Evolutionary conservation across 805 yeast species (phyloP).

Genomic region (Kodamaea neixiangensis): DNA sequence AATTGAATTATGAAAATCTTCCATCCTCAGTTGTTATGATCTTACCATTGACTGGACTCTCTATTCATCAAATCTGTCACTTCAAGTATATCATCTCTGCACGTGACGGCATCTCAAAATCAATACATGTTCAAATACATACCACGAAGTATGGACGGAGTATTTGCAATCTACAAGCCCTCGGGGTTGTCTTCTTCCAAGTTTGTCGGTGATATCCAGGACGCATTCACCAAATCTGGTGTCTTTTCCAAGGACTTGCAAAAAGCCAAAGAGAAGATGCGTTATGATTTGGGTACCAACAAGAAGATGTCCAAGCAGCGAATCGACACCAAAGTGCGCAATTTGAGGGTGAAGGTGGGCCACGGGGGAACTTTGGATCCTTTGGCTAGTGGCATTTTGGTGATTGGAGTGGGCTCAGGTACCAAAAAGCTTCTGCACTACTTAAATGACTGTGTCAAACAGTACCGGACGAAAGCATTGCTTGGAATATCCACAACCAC

Average conservation of each 20-base stretch:
- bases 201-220: constrained; percentile 66
- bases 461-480: constrained; percentile 80
- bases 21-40: too few species aligned
- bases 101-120: neutral
- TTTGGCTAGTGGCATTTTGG: constrained; percentile 89
- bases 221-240: constrained; percentile 57
- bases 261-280: constrained; percentile 49
- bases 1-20: too few species aligned
- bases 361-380: constrained; percentile 99
- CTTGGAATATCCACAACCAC: constrained; percentile 92
- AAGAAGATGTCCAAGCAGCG: constrained; percentile 46
- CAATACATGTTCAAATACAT: neutral
- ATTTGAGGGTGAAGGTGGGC: constrained; percentile 80
- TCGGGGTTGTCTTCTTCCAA: constrained; percentile 79
- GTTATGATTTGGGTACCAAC: constrained; percentile 38
- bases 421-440: constrained; percentile 78
- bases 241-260: constrained; percentile 57
- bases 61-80: too few species aligned
- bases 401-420: constrained; percentile 90
- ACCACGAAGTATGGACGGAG: constrained; percentile 70
- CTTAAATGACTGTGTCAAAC: constrained; percentile 72
- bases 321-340: constrained; percentile 52
- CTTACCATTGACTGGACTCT: too few species aligned
- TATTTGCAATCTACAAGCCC: constrained; percentile 91
- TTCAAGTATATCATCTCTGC: too few species aligned